A percentile compares a stretch with the other conserved stretches of the same genome.
phyloP scores from a whole-genome alignment of 768 basidiomycete species.

The Glaciozyma martinii region DNA sequence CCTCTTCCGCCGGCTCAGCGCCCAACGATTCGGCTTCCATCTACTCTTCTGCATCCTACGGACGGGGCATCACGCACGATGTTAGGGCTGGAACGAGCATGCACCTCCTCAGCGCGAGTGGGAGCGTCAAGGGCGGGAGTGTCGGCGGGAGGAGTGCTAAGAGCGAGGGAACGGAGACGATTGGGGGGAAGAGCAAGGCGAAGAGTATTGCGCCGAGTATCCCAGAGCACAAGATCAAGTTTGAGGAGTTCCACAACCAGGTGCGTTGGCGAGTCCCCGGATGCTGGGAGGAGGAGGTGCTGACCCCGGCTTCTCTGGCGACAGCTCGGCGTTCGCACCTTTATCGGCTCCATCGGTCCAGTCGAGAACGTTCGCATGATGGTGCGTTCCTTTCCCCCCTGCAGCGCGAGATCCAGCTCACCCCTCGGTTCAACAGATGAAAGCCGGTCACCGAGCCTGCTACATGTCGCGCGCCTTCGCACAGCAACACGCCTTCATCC shows the following conservation, averaged over 20 bases:
- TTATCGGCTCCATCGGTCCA: conserved; percentile 83
- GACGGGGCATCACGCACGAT: conserved; percentile 13
- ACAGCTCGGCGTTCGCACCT: conserved; percentile 68
- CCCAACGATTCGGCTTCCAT: conserved; percentile 31
- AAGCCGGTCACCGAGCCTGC: conserved; percentile 81
- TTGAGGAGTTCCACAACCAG: conserved; percentile 37
- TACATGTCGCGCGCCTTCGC: conserved; percentile 95
- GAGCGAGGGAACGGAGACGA: neutral
- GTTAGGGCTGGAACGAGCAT: conserved; percentile 26
- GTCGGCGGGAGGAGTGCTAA: conserved; percentile 27
- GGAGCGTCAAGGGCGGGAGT: conserved; percentile 31
- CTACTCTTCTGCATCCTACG: conserved; percentile 30
- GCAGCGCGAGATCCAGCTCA: neutral
- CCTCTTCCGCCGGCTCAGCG: conserved; percentile 11
- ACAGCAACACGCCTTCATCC: conserved; percentile 74
- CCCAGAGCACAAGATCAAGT: conserved; percentile 35
- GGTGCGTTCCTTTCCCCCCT: conserved; percentile 48
- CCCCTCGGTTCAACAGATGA: conserved; percentile 56
- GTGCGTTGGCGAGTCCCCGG: conserved; percentile 1
- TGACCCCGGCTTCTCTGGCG: neutral
- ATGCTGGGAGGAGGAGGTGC: neutral
- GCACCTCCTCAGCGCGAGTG: conserved; percentile 34
- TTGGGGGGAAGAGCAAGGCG: neutral
- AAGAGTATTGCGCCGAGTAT: conserved; percentile 18
- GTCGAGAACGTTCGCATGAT: conserved; percentile 51